Evolutionary conservation across 2,329 filamentous ascomycete genomes (phyloP).

Genomic region (Alternaria atra): DNA sequence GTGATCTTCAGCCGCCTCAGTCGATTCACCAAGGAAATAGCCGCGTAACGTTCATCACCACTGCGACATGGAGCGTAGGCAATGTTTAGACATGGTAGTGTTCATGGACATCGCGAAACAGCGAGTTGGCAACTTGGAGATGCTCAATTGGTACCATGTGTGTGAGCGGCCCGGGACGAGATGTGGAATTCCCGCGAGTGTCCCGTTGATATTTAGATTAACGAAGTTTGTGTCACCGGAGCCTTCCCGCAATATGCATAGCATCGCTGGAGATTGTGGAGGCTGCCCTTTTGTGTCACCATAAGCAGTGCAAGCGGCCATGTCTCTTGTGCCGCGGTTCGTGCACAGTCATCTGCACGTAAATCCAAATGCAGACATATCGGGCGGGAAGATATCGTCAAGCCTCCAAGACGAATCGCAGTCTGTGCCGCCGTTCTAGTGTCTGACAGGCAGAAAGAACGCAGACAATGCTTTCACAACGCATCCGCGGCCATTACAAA

Average conservation of each 20-base stretch:
- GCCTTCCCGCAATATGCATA: conserved; percentile 33
- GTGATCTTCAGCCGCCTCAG: conserved; percentile 30
- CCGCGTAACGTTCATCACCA: conserved; percentile 22
- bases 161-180: conserved; percentile 49
- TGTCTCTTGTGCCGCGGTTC: conserved; percentile 24
- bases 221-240: conserved; percentile 43
- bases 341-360: conserved; percentile 34
- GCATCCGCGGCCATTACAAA: conserved; percentile 7
- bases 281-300: conserved; percentile 27
- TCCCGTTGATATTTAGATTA: conserved; percentile 42
- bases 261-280: conserved; percentile 32
- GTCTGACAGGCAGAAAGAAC: conserved; percentile 18
- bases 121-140: conserved; percentile 27
- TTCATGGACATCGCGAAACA: conserved; percentile 16
- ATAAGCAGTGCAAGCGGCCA: conserved; percentile 15
- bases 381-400: conserved; percentile 32
- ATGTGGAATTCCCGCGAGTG: conserved; percentile 37
- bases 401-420: conserved; percentile 22
- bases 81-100: conserved; percentile 18
- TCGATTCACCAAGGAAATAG: conserved; percentile 34
- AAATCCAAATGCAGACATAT: conserved; percentile 30
- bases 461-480: conserved; percentile 16
- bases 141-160: conserved; percentile 34
- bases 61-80: conserved; percentile 20
- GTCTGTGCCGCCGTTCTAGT: conserved; percentile 28